These are phyloP conservation scores for Colletotrichum eleusines DNA, from an alignment of 2,329 filamentous ascomycete species.

Conservation along the genomic window DNA sequence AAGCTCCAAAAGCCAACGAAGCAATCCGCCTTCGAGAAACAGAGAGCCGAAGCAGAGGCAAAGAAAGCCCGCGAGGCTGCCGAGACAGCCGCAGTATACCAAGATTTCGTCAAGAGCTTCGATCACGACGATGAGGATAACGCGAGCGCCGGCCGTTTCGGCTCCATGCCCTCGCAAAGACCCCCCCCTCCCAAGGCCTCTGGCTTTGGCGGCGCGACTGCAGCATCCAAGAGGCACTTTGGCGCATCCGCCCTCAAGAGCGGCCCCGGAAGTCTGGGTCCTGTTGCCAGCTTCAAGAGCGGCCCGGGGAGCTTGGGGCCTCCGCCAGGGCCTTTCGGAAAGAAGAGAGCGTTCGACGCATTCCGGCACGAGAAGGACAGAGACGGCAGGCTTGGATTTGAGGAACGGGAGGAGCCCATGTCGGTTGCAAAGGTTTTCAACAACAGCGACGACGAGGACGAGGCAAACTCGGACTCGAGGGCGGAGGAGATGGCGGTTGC, in stretches of 20 bases:
- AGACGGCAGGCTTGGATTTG: conserved; percentile 53
- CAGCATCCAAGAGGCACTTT: conserved; percentile 72
- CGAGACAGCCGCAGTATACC: conserved; percentile 87
- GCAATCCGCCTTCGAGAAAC: conserved; percentile 88
- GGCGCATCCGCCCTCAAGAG: conserved; percentile 67
- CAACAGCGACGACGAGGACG: conserved; percentile 71
- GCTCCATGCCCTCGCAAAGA: conserved; percentile 29
- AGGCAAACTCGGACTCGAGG: conserved; percentile 57
- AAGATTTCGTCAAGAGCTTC: conserved; percentile 88
- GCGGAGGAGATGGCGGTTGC: conserved; percentile 70
- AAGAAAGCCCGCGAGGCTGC: conserved; percentile 87
- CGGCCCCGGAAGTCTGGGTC: conserved; percentile 73
- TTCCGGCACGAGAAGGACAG: conserved; percentile 53
- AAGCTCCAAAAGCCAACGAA: conserved; percentile 86
- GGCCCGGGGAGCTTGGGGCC: conserved; percentile 73
- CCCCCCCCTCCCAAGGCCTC: conserved; percentile 30
- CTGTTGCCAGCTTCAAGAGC: conserved; percentile 65
- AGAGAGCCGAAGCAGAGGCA: conserved; percentile 89
- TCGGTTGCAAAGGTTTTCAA: conserved; percentile 79
- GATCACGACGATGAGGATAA: conserved; percentile 69
- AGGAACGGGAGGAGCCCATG: conserved; percentile 60
- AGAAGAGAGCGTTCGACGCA: conserved; percentile 66
- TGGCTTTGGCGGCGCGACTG: conserved; percentile 47
- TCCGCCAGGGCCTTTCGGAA: conserved; percentile 60
- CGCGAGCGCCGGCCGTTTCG: conserved; percentile 45